Base-by-base conservation (phyloP, 371 early-diverging fungal species). In the Mucor plumbeus region DNA sequence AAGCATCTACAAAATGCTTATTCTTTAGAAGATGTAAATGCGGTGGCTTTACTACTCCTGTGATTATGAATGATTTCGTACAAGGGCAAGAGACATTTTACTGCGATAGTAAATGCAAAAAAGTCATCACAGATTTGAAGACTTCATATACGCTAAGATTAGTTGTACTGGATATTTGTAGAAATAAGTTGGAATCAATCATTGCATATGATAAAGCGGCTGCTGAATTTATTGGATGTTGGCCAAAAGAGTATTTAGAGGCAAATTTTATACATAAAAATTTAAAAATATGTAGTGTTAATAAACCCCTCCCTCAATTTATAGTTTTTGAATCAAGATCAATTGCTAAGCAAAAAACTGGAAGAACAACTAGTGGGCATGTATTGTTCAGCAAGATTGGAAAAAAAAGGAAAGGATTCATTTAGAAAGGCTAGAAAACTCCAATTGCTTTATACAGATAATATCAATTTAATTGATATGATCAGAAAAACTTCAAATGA, bases 141-240 rank as follows among this genome's bases (percentile, higher is more conserved):
- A 17, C 44, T 1, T 41, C 40, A 11, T 68, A 57, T 15, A 54
- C 48, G 3, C 39, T 72, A 1, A 11, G 33, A 5, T 14, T 72
- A 47, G 47, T 26, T 3, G 64, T 41, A 3, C 3, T 72, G 19
- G 13, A 63, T 50, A 15, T 59, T 2, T 4, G 33, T 19, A 57
- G 14, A 6, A 39, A 43, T 21, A 47, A 38, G 15, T 14, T 72
- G 3, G 60, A 64, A 48, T 33, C 17, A 1, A 14, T 56, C 19
- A 11, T 39, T 7, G 34, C 44, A 10, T 64, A 64, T 33, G 65
- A 68, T 10, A 15, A 61, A 31, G 34, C n/a, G 9, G 57, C 39
- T 17, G 64, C 54, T 13, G n/a, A 17, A 0, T 39, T 64, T 7
- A 39, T 71, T 6, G 72, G 72, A 7, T 64, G 64, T 60, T 15